Evolutionary conservation across 345 rosid genomes (phyloP).

Genomic region (Sonneratia caseolaris): DNA sequence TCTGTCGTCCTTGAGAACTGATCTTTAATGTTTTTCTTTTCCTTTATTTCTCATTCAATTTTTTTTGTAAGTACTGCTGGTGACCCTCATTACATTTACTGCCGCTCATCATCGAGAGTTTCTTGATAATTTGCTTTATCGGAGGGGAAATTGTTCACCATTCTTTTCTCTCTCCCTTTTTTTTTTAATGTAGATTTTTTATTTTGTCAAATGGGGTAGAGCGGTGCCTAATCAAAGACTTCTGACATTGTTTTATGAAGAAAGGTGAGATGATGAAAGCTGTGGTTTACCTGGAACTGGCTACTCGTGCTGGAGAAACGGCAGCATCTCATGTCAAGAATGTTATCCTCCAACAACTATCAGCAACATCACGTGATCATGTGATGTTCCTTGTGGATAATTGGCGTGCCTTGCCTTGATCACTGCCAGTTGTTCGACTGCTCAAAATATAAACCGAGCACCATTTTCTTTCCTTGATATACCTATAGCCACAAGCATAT

Average conservation of each 20-base stretch:
- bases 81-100: not conserved
- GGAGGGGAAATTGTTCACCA: not conserved
- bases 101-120: not conserved
- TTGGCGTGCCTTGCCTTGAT: conserved; percentile 44
- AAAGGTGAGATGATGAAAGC: conserved; percentile 74
- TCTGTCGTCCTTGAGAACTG: too few relatives aligned
- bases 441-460: too few relatives aligned
- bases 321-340: conserved; percentile 67
- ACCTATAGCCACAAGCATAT: too few relatives aligned
- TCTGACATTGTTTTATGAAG: conserved; percentile 27
- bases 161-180: not conserved
- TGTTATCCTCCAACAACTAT: conserved; percentile 56
- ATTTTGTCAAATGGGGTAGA: not conserved
- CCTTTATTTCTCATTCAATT: not conserved
- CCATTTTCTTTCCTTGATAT: too few relatives aligned
- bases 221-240: not conserved
- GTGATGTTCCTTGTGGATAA: conserved; percentile 44
- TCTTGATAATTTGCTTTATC: not conserved
- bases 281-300: conserved; percentile 78
- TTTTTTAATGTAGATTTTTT: too few relatives aligned
- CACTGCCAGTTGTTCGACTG: too few relatives aligned
- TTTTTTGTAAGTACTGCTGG: not conserved
- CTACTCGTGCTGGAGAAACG: conserved; percentile 70
- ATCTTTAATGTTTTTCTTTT: not conserved
- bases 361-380: conserved; percentile 39